Evolutionary conservation across 345 rosid species (phyloP).

Genomic region (Aquilaria yunnanensis): DNA sequence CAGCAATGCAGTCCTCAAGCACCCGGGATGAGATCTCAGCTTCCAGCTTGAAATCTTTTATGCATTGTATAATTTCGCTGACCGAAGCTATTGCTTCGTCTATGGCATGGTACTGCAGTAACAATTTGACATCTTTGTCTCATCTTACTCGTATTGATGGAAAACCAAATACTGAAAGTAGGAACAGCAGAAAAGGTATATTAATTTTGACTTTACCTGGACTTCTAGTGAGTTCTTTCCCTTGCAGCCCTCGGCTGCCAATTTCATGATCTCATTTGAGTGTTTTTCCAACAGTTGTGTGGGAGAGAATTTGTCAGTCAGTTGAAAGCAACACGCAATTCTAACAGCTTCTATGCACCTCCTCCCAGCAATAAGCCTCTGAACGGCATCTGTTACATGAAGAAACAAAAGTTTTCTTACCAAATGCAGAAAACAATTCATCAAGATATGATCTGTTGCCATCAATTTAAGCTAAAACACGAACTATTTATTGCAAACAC

Average conservation of each 20-base stretch:
- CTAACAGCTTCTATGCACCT: constrained; percentile 20
- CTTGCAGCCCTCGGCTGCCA: constrained; percentile 7
- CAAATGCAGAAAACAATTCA: background rate
- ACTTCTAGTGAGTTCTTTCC: constrained; percentile 6
- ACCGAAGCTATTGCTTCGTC: constrained; percentile 16
- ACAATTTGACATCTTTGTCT: background rate
- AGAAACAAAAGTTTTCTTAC: background rate
- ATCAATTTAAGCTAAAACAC: too few species aligned
- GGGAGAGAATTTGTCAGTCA: constrained; percentile 22
- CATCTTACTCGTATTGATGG: background rate
- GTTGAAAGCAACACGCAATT: constrained; percentile 27
- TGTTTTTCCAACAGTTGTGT: constrained; percentile 16
- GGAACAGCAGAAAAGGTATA: background rate
- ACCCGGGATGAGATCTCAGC: background rate
- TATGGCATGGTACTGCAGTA: constrained; percentile 18
- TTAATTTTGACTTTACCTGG: constrained; percentile 16
- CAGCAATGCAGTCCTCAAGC: constrained; percentile 5
- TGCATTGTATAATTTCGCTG: constrained; percentile 18
- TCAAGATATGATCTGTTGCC: background rate
- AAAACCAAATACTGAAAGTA: background rate
- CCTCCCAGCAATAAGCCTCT: constrained; percentile 21
- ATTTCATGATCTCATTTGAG: background rate
- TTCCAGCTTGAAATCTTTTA: constrained; percentile 18
- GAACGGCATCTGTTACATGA: constrained; percentile 25
- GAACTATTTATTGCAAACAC: too few species aligned